These are phyloP conservation scores for Phaseolus coccineus DNA, from an alignment of 331 rosid genomes.

Conservation along the genomic window DNA sequence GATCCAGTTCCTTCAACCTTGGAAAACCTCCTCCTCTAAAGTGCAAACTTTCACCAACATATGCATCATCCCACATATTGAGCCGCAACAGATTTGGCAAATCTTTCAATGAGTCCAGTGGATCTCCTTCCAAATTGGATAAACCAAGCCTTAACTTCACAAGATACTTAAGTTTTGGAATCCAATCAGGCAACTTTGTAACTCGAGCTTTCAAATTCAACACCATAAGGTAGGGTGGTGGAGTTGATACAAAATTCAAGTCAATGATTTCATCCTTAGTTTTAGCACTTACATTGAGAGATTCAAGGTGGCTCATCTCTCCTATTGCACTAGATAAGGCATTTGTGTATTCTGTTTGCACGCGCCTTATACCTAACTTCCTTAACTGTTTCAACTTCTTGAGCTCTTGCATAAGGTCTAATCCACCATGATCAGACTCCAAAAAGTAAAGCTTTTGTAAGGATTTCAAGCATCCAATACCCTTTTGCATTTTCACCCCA, in stretches of 20 bases:
- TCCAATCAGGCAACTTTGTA: conserved; percentile 33
- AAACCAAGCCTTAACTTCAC: not conserved
- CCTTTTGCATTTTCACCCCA: not conserved
- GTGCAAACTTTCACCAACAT: conserved; percentile 34
- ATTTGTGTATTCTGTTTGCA: conserved; percentile 21
- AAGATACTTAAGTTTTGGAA: conserved; percentile 24
- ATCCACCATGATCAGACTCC: conserved; percentile 21
- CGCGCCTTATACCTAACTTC: conserved; percentile 22
- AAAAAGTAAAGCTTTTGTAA: not conserved
- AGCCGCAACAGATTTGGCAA: conserved; percentile 38
- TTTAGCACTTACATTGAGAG: conserved; percentile 27
- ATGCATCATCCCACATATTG: conserved; percentile 20
- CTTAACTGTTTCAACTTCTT: conserved; percentile 31
- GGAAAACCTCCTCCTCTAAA: conserved; percentile 34
- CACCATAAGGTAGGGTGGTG: not conserved
- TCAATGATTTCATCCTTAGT: conserved; percentile 16
- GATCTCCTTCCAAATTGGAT: conserved; percentile 25
- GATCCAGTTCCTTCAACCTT: conserved; percentile 6
- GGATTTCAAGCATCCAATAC: conserved; percentile 29
- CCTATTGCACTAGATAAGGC: conserved; percentile 19
- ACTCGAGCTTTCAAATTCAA: conserved; percentile 1
- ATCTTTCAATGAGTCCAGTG: not conserved
- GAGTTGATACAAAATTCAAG: not conserved
- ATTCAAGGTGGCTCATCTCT: conserved; percentile 28
- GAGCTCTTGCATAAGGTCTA: conserved; percentile 32